Conservation (phyloP, 1,284 basidiomycete species). For the Amylostereum chailletii region DNA sequence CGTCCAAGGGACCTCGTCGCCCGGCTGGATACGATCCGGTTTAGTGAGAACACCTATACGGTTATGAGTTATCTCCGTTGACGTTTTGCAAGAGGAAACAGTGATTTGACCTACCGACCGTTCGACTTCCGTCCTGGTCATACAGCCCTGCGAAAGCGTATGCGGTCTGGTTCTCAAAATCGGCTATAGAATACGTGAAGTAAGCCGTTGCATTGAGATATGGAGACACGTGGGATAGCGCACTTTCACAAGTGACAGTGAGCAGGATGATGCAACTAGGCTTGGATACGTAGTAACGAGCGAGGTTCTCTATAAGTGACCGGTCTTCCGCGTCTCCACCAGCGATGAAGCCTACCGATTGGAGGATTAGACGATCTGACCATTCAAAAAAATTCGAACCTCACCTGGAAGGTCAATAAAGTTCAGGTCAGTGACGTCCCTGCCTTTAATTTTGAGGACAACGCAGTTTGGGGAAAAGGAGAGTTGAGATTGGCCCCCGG, state of each 20-base stretch:
- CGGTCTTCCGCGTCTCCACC: conserved; percentile 46
- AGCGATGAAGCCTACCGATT: conserved; percentile 42
- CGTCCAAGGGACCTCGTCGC: conserved; percentile 52
- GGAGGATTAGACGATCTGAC: conserved; percentile 50
- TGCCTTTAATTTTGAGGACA: conserved; percentile 38
- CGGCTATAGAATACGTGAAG: conserved; percentile 32
- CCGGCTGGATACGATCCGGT: conserved; percentile 56
- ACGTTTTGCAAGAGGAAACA: not conserved
- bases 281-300: conserved; percentile 50
- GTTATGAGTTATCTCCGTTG: not conserved
- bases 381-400: conserved; percentile 22
- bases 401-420: conserved; percentile 44
- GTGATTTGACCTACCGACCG: conserved; percentile 42
- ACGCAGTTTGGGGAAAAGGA: conserved; percentile 54
- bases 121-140: conserved; percentile 53
- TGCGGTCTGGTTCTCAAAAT: conserved; percentile 66
- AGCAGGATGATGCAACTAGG: conserved; percentile 61
- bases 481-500: conserved; percentile 15
- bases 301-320: conserved; percentile 48
- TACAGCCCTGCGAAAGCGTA: conserved; percentile 45
- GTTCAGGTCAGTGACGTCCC: conserved; percentile 32
- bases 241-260: conserved; percentile 66
- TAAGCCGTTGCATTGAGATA: not conserved
- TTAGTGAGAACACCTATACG: conserved; percentile 67
- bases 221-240: conserved; percentile 14